Evolutionary conservation across 2,329 filamentous ascomycete species (phyloP).

Genomic region (Daldinia eschscholtzii): DNA sequence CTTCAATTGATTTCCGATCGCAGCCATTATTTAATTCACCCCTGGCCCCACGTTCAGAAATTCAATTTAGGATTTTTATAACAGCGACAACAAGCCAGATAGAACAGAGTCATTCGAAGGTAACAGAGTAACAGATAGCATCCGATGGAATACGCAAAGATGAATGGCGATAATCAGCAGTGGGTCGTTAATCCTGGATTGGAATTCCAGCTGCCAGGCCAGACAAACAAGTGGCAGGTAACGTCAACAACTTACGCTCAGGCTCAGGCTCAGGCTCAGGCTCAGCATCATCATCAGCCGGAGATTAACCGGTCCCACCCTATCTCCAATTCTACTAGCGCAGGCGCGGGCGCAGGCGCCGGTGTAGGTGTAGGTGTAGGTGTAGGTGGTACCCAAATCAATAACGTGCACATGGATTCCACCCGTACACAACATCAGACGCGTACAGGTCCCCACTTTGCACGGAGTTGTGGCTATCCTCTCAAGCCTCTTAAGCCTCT

Average conservation of each 20-base stretch:
- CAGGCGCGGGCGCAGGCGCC: too few species aligned
- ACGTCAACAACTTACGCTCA: not conserved
- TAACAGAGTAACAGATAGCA: not conserved
- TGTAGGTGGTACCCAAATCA: not conserved
- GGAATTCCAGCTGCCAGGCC: not conserved
- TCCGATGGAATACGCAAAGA: slow-evolving; percentile 1
- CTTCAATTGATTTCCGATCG: slow-evolving; percentile 7
- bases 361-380: not conserved
- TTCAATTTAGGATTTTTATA: not conserved
- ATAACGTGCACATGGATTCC: not conserved
- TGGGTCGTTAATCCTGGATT: not conserved
- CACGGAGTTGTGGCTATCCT: not conserved
- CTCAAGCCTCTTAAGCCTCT: too few species aligned
- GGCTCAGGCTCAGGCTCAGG: not conserved
- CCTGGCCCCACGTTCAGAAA: not conserved
- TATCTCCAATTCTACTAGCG: not conserved
- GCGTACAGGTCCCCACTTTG: not conserved
- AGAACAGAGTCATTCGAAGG: not conserved
- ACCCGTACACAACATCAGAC: not conserved
- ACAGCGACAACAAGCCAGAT: not conserved
- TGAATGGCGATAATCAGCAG: slow-evolving; percentile 3
- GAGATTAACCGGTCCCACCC: not conserved
- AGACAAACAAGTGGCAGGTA: slow-evolving; percentile 7
- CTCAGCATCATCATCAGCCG: not conserved
- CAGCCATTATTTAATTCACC: slow-evolving; percentile 10